Conservation (phyloP, 495 filamentous ascomycete species). For the Aspergillus taichungensis region DNA sequence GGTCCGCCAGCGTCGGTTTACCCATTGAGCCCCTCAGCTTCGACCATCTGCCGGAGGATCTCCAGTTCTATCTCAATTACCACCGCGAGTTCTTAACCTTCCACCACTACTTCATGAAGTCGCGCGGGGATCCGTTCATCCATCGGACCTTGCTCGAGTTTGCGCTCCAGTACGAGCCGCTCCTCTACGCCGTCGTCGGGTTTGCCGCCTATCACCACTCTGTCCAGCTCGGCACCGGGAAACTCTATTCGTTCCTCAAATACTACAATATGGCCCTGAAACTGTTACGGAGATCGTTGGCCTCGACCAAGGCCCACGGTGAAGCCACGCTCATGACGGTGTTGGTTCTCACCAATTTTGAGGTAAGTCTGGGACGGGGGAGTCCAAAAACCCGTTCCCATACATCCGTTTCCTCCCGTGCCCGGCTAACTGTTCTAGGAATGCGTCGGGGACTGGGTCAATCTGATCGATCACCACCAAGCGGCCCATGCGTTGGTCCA, state of each 20-base stretch:
- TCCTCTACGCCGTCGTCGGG: conserved; percentile 82
- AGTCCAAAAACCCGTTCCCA: too few relatives aligned
- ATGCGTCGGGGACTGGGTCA: conserved; percentile 90
- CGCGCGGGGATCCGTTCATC: conserved; percentile 60
- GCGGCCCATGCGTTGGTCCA: conserved; percentile 77
- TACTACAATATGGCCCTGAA: conserved; percentile 86
- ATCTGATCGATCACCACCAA: conserved; percentile 83
- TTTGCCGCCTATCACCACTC: conserved; percentile 85
- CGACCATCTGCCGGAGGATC: conserved; percentile 50
- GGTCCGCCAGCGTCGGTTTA: conserved; percentile 26
- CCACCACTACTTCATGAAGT: conserved; percentile 73
- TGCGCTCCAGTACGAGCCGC: conserved; percentile 69
- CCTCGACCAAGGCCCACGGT: conserved; percentile 56
- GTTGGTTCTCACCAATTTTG: conserved; percentile 83
- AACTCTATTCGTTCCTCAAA: conserved; percentile 71
- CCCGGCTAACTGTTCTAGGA: conserved; percentile 51
- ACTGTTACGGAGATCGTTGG: conserved; percentile 62
- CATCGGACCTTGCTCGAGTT: conserved; percentile 58
- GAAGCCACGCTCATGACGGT: conserved; percentile 80
- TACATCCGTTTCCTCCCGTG: too few relatives aligned
- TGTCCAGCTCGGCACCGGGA: conserved; percentile 55
- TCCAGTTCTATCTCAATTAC: conserved; percentile 73
- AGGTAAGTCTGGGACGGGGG: conserved; percentile 70
- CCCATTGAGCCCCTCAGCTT: conserved; percentile 19
- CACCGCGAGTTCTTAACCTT: conserved; percentile 63